Base-by-base conservation (phyloP, 83 land plant genomes). In the Isoetes engelmannii region DNA sequence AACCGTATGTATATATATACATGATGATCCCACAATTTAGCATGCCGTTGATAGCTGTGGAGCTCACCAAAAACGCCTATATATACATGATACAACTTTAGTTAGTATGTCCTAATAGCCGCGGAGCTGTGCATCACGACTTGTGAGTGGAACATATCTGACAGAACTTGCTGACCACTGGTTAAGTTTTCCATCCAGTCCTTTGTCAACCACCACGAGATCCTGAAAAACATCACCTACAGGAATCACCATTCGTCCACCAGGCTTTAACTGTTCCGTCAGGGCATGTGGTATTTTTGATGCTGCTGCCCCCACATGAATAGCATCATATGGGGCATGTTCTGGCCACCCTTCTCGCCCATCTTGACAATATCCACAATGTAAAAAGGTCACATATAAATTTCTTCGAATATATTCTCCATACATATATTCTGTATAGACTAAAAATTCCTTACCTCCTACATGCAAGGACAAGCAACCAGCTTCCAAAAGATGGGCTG, bases 261-360 rank as follows among this genome's bases (percentile, higher is more conserved):
- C 79, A 5, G 75, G 60, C 50, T 71, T 76, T n/a, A 76, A 56
- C 59, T 76, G 79, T 21, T 76, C 69, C 17, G 67, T 46, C 4
- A 76, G 69, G 13, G 79, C 74, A 13, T 72, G 44, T 12, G 79
- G 79, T 4, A 76, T 49, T 46, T 65, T 7, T 7, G 79, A 47
- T 10, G 79, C 79, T 42, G 79, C 79, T 42, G 79, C 79, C 46
- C 79, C 79, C 3, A 76, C 79, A 48, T 75, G 79, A 71, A 76
- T 76, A 19, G 79, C 79, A 47, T 76, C 69, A 51, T 76, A 76
- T 19, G 79, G 79, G 13, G 79, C 79, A 41, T 56, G 67, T 44
- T 64, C 69, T 54, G 61, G 75, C 61, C 65, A 76, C 19, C 79
- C 79, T 18, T 48, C 49, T 56, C 79, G 41, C 15, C 79, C 79